phyloP scores from a whole-genome alignment of 2,329 filamentous ascomycete genomes.

The Xenosphaeropsis pyriputrescens region DNA sequence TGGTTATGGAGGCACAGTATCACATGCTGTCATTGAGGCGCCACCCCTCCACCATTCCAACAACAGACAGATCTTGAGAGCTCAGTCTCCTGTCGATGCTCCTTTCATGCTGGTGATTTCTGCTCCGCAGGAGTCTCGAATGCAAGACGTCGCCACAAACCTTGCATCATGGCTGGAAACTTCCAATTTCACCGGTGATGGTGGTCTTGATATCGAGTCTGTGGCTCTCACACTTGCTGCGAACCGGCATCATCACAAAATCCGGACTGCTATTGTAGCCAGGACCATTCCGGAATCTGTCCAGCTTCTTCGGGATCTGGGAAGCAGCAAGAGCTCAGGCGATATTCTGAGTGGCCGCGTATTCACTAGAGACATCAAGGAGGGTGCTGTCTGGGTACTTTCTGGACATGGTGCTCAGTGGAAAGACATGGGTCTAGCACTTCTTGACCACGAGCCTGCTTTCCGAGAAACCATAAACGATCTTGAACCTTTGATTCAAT shows the following conservation, averaged over 20 bases:
- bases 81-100: constrained; percentile 18
- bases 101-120: constrained; percentile 19
- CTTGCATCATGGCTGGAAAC: constrained; percentile 15
- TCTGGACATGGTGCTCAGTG: constrained; percentile 28
- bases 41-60: too few relatives aligned
- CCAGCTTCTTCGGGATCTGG: constrained; percentile 11
- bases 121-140: constrained; percentile 18
- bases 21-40: too few relatives aligned
- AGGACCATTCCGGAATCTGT: constrained; percentile 16
- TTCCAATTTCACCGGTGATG: too few relatives aligned
- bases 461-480: constrained; percentile 14
- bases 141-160: constrained; percentile 9
- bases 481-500: constrained; percentile 13
- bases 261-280: too few relatives aligned
- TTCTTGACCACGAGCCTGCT: constrained; percentile 12
- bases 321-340: too few relatives aligned
- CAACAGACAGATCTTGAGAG: background rate
- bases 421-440: constrained; percentile 23
- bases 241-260: too few relatives aligned
- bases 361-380: constrained; percentile 1
- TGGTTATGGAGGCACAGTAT: too few relatives aligned
- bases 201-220: too few relatives aligned
- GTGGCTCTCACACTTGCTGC: constrained; percentile 16
- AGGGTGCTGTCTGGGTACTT: constrained; percentile 22
- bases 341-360: constrained; percentile 9